phyloP scores from a whole-genome alignment of 352 stramenopile species.

The Globisporangium nodosum region DNA sequence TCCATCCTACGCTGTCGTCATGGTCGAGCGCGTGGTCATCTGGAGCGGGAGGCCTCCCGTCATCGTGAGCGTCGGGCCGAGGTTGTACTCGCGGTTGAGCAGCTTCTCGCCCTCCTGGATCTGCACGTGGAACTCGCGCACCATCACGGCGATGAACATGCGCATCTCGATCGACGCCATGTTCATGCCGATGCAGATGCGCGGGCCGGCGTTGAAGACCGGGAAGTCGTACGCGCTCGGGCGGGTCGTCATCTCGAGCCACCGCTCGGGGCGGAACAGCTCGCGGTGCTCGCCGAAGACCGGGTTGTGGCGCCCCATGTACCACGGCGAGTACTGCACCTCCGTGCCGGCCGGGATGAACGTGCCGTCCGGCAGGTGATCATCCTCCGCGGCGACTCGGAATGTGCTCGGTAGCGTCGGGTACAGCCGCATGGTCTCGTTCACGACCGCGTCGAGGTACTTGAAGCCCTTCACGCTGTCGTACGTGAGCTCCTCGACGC shows the following conservation, averaged over 20 bases:
- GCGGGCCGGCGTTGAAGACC: constrained; percentile 62
- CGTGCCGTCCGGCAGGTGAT: constrained; percentile 10
- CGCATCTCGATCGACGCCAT: constrained; percentile 25
- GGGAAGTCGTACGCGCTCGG: constrained; percentile 67
- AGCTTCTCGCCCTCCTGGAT: not conserved
- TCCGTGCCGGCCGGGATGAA: constrained; percentile 45
- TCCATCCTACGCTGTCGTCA: too few species aligned
- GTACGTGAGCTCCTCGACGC: constrained; percentile 24
- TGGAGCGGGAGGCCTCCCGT: constrained; percentile 1
- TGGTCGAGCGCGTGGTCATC: not conserved
- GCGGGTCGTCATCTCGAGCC: constrained; percentile 51
- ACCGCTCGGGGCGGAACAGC: constrained; percentile 61
- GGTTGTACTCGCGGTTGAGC: too few species aligned
- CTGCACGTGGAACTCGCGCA: not conserved
- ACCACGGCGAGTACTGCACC: constrained; percentile 69
- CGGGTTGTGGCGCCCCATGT: constrained; percentile 53
- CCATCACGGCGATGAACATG: not conserved
- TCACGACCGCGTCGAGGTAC: constrained; percentile 67
- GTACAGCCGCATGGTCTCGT: constrained; percentile 68
- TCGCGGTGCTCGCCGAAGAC: constrained; percentile 30
- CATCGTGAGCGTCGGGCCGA: constrained; percentile 6
- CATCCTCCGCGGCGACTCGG: constrained; percentile 22
- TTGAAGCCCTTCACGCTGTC: constrained; percentile 51
- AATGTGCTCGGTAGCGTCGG: constrained; percentile 73
- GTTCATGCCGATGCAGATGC: constrained; percentile 66